Evolutionary conservation across 2,329 filamentous ascomycete species (phyloP).

Genomic region (Fusarium buxicola): DNA sequence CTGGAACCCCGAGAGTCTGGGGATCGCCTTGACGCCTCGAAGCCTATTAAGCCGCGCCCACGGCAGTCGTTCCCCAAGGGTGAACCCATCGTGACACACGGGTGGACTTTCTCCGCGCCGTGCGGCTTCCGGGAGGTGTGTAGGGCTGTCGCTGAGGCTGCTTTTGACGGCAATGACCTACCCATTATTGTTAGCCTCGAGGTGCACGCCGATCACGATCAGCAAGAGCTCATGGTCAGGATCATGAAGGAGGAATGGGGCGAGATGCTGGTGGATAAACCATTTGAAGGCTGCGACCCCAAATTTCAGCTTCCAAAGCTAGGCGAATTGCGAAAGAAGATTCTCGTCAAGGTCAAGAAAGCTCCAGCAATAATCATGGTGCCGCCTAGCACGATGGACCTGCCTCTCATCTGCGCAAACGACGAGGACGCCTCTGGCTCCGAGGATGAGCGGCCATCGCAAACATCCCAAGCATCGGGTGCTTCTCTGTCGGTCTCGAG

Average conservation of each 20-base stretch:
- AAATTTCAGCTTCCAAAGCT: constrained; percentile 73
- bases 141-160: constrained; percentile 79
- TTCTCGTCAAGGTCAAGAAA: constrained; percentile 84
- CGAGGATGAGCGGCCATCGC: constrained; percentile 56
- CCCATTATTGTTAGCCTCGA: constrained; percentile 94
- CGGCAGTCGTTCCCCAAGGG: constrained; percentile 52
- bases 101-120: constrained; percentile 84
- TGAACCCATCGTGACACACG: constrained; percentile 87
- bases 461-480: constrained; percentile 20
- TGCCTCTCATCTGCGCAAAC: constrained; percentile 43
- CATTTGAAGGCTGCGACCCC: constrained; percentile 63
- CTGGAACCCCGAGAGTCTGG: constrained; percentile 49
- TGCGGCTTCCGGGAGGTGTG: constrained; percentile 91
- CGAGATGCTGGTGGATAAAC: constrained; percentile 74
- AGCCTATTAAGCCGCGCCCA: constrained; percentile 38
- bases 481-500: constrained; percentile 24
- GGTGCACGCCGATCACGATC: constrained; percentile 83
- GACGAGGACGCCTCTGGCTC: constrained; percentile 57
- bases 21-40: constrained; percentile 51
- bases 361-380: constrained; percentile 53
- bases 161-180: constrained; percentile 79
- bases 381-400: constrained; percentile 48
- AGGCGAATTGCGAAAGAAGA: constrained; percentile 79
- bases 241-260: constrained; percentile 94
- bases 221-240: constrained; percentile 92